Evolutionary conservation across 1,284 basidiomycete species (phyloP), one percentile per base, ranked within the genome.

Genomic region (Papiliotrema laurentii): DNA sequence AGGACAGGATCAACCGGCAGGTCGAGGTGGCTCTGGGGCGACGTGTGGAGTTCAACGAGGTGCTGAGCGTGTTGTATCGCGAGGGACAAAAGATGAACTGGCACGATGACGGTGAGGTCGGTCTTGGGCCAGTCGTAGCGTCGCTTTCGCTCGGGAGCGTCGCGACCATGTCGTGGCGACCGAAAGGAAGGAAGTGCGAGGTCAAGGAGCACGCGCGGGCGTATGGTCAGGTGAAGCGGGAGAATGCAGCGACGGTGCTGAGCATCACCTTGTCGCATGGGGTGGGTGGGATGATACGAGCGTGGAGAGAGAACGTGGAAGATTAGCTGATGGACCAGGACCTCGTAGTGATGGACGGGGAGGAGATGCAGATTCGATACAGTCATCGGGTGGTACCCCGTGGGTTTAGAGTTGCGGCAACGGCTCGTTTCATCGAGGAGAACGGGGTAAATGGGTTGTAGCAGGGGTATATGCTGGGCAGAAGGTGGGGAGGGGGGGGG

Each of bases 31-130:
- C 61, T 1, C 46, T 60, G 4, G 58, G 50, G 6, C 45, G 50
- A 24, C 30, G 45, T 4, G 50, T 65, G 4, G 47, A 27, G 11
- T 72, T 70, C 54, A 70, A 72, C 54, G 69, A 72, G 53, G 52
- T 69, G 22, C 58, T 72, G 9, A 63, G 59, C 38, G 64, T 72
- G 24, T 53, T 69, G 51, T 72, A 72, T 42, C 54, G 67, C 13
- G 68, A 72, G 47, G 68, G 64, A 2, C 69, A 72, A 47, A 69
- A 69, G 58, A 72, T 72, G 69, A 62, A 50, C 43, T 72, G 66
- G 66, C 69, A 72, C 50, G 69, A 72, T 52, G 69, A 72, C 43
- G 68, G 69, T 31, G 69, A 71, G 51, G 24, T 50, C 63, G 69
- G 68, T 9, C 59, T 72, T 5, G 69, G 69, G 19, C 63, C 64